A percentile compares a stretch with the other conserved stretches of the same genome.
Conservation (phyloP, 2,329 filamentous ascomycete species). For the Colletotrichum falcatum region DNA sequence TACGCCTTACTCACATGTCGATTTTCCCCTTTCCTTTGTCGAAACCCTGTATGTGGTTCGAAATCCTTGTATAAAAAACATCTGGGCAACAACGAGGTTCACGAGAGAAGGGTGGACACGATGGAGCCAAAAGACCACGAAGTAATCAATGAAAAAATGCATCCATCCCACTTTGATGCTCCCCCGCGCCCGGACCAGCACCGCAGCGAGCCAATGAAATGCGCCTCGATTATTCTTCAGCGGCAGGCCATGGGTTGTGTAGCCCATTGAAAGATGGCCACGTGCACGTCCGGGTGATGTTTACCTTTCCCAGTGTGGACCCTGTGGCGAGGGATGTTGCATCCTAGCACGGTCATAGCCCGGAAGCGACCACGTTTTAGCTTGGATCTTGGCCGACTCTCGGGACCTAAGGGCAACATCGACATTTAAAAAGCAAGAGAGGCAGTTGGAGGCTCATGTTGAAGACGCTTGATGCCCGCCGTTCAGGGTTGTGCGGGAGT, state of each 20-base stretch:
- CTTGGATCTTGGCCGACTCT: slow-evolving; percentile 33
- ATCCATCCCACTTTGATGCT: slow-evolving; percentile 35
- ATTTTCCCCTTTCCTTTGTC: slow-evolving; percentile 25
- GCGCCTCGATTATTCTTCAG: slow-evolving; percentile 39
- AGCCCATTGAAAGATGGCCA: slow-evolving; percentile 40
- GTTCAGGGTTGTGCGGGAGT: slow-evolving; percentile 43
- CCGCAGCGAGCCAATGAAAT: slow-evolving; percentile 31
- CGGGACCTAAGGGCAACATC: not conserved
- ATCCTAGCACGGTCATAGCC: slow-evolving; percentile 32
- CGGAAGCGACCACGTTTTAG: slow-evolving; percentile 34
- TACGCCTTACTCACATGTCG: slow-evolving; percentile 37
- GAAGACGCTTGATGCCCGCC: slow-evolving; percentile 24
- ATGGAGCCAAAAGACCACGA: slow-evolving; percentile 35
- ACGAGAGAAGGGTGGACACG: slow-evolving; percentile 40
- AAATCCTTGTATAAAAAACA: slow-evolving; percentile 33
- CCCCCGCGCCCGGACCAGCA: slow-evolving; percentile 27
- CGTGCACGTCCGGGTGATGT: slow-evolving; percentile 41
- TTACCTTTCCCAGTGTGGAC: slow-evolving; percentile 37
- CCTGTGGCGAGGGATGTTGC: slow-evolving; percentile 29
- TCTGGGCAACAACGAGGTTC: slow-evolving; percentile 35
- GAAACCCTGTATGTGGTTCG: slow-evolving; percentile 27
- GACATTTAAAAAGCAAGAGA: slow-evolving; percentile 9
- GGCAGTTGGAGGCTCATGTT: slow-evolving; percentile 33
- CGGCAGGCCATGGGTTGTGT: slow-evolving; percentile 36
- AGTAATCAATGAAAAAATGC: slow-evolving; percentile 41